Evolutionary conservation across 306 rosid genomes (phyloP), one percentile per base, ranked within the genome.

Genomic region (Quercus cerris): DNA sequence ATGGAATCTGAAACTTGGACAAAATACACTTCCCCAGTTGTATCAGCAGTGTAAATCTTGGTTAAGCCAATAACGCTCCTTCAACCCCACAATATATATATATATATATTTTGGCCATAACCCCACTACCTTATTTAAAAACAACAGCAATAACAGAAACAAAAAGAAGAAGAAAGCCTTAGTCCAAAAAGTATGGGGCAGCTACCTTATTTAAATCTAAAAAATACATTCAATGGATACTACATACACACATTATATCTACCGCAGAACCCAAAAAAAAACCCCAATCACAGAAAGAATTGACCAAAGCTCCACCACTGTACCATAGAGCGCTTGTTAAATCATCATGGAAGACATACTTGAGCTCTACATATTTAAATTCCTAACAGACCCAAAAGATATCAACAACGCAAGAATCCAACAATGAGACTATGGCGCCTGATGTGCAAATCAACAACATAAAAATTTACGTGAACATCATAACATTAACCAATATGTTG

Each of bases 1-100:
- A 62, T 67, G 52, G 52, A 33, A 67, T 19, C 70, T 33, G 72
- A 67, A 67, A 67, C 52, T 67, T 67, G 51, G 35, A 67, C 72
- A 35, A 19, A 67, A 35, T 19, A 46, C 27, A 22, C 27, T 33
- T 67, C 27, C 63, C 72, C 10, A 23, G 51, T 67, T 67, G 51
- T 33, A 64, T 30, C 46, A 3, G 6, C 23, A 19, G 27, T 23
- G 23, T 67, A 33, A 14, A 3, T 31, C 72, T 67, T 67, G 72
- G 51, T 31, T 19, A 67, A 67, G 72, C 17, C 52, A 67, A 19
- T 19, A 67, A 35, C n/a, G 52, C 72, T 35, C 27, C 72, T 67
- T 67, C 51, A 35, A 19, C 18, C 52, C 54, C 54, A 49, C 54
- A 49, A 28, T 28, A 28, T 28, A 28, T 30, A 25, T 25, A 46